These are phyloP conservation scores for Fusarium caatingaense DNA, from an alignment of 2,329 filamentous ascomycete genomes.

Conservation along the genomic window DNA sequence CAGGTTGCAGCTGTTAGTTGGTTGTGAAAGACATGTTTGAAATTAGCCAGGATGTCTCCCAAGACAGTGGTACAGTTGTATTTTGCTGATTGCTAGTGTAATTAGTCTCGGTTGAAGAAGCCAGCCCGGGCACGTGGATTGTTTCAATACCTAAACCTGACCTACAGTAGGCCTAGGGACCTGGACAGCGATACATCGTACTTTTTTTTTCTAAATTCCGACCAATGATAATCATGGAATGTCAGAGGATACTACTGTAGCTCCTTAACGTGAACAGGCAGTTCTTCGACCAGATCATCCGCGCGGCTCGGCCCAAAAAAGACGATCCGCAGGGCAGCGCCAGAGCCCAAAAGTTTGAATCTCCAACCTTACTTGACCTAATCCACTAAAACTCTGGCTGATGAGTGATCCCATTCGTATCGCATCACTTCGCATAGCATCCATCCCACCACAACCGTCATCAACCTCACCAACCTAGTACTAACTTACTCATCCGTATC, in stretches of 20 bases:
- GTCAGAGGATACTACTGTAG: slow-evolving; percentile 9
- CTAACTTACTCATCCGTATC: slow-evolving; percentile 7
- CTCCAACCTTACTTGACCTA: slow-evolving; percentile 38
- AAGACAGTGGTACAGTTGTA: slow-evolving; percentile 11
- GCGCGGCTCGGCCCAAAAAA: slow-evolving; percentile 41
- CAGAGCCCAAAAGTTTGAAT: slow-evolving; percentile 39
- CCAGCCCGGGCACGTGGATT: slow-evolving; percentile 27
- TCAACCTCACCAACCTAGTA: not conserved
- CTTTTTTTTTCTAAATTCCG: not conserved
- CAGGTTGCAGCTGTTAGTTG: slow-evolving; percentile 5
- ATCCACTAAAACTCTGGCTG: slow-evolving; percentile 35
- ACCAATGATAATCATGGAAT: slow-evolving; percentile 15
- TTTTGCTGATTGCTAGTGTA: not conserved
- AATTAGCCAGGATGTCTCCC: slow-evolving; percentile 20
- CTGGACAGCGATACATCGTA: slow-evolving; percentile 7
- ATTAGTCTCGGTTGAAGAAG: slow-evolving; percentile 5
- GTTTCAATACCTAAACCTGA: slow-evolving; percentile 20
- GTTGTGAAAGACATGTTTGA: slow-evolving; percentile 10
- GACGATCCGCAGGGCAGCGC: slow-evolving; percentile 28
- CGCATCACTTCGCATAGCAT: not conserved
- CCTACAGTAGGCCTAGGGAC: slow-evolving; percentile 1
- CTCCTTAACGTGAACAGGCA: slow-evolving; percentile 34
- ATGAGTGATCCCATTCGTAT: slow-evolving; percentile 27
- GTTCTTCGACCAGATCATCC: slow-evolving; percentile 35
- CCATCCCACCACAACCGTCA: slow-evolving; percentile 1